phyloP scores from a whole-genome alignment of 495 filamentous ascomycete genomes.

The Darksidea phi region DNA sequence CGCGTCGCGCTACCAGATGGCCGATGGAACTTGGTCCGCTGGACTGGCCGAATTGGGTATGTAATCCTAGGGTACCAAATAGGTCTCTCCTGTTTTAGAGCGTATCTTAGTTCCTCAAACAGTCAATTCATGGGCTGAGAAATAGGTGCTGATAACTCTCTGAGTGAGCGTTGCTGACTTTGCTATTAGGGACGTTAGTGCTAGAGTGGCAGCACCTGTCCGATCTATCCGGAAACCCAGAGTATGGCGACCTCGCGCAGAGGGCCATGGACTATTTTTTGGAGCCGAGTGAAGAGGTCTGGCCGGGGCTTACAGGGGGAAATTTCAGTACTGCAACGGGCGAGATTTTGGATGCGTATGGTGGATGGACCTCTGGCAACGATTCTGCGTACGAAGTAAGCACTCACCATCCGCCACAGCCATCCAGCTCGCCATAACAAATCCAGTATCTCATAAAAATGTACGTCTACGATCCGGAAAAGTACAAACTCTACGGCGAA shows the following conservation, averaged over 20 bases:
- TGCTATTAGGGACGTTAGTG: no score
- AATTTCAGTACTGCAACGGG: conserved; percentile 64
- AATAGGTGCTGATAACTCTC: no score
- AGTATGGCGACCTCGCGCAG: conserved; percentile 67
- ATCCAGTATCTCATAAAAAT: conserved; percentile 84
- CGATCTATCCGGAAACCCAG: conserved; percentile 66
- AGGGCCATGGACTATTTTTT: conserved; percentile 71
- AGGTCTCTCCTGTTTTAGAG: no score
- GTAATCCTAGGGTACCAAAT: no score
- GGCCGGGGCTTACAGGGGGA: conserved; percentile 75
- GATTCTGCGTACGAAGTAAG: conserved; percentile 70
- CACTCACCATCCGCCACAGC: no score
- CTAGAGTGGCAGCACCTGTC: conserved; percentile 85
- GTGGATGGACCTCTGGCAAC: conserved; percentile 76
- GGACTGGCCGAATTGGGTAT: conserved; percentile 40
- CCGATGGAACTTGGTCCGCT: conserved; percentile 27
- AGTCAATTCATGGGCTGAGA: no score
- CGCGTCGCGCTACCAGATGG: conserved; percentile 11
- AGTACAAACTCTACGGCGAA: conserved; percentile 49
- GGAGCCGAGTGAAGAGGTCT: conserved; percentile 65
- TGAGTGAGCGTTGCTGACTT: no score
- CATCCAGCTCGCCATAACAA: no score
- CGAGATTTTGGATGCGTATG: conserved; percentile 62
- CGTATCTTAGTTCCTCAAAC: no score
- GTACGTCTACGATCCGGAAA: conserved; percentile 74